Percentiles rank a stretch among this genome's conserved stretches.
These are phyloP conservation scores for Alternaria sp. DNA, from an alignment of 2,329 filamentous ascomycete species.

Conservation along the genomic window DNA sequence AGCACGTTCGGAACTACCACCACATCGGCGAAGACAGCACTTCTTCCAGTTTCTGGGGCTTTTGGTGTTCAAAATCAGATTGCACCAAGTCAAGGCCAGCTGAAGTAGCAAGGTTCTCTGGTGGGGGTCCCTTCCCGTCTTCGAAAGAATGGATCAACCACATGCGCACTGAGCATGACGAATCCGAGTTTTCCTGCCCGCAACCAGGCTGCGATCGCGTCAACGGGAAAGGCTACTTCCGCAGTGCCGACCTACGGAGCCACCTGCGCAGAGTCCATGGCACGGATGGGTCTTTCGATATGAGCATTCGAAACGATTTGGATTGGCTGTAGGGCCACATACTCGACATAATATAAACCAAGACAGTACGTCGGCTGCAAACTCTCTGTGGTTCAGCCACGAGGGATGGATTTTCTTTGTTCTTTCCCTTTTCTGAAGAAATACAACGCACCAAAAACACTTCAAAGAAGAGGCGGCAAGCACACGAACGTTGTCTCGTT, in stretches of 20 bases:
- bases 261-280: conserved; percentile 5
- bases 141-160: not conserved
- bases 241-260: not conserved
- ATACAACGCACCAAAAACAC: no score
- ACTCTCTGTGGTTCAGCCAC: no score
- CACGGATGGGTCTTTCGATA: not conserved
- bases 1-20: conserved; percentile 4
- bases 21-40: no score
- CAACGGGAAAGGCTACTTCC: conserved; percentile 2
- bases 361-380: no score
- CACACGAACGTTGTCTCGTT: no score
- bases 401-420: not conserved
- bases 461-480: no score
- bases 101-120: no score
- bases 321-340: no score
- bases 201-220: conserved; percentile 5
- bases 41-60: no score
- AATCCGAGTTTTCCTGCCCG: not conserved
- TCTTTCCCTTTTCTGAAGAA: no score
- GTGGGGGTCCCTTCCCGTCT: rapidly evolving
- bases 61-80: not conserved
- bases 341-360: no score
- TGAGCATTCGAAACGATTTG: no score
- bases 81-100: rapidly evolving
- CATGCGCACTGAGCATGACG: not conserved